A percentile compares a stretch with the other conserved stretches of the same genome.
phyloP scores from a whole-genome alignment of 225 moss, liverwort and hornwort genomes.

The Thuidium tamariscinum region DNA sequence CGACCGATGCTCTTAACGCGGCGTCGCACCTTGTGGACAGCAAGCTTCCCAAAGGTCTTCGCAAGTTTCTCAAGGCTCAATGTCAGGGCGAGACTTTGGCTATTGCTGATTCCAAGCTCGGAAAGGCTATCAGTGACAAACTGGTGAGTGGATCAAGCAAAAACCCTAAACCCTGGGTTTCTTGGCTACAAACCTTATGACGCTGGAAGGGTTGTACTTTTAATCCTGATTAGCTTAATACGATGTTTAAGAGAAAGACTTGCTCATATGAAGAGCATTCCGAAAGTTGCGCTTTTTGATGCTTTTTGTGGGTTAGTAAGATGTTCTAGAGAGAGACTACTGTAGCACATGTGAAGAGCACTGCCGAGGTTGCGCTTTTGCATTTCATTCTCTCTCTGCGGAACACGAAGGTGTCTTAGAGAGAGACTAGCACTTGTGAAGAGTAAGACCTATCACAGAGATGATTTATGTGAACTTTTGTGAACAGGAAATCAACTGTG shows the following conservation, averaged over 20 bases:
- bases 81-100: constrained; percentile 67
- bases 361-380: background rate
- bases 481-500: constrained; percentile 58
- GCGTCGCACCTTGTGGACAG: constrained; percentile 72
- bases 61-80: constrained; percentile 71
- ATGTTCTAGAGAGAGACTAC: background rate
- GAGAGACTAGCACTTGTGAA: background rate
- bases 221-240: background rate
- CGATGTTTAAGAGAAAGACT: background rate
- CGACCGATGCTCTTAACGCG: constrained; percentile 66
- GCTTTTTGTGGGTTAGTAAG: background rate
- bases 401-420: background rate
- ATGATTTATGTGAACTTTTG: background rate
- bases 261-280: background rate
- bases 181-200: background rate
- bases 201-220: background rate
- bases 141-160: constrained; percentile 6
- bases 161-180: background rate
- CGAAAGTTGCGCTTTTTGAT: background rate
- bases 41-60: constrained; percentile 69
- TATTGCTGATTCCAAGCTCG: constrained; percentile 78
- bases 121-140: constrained; percentile 71
- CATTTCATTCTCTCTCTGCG: background rate
- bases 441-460: background rate
- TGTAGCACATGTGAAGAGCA: background rate